A percentile compares a stretch with the other conserved stretches of the same genome.
phyloP scores from a whole-genome alignment of 169 alveolate genomes.

The Plasmodium gallinaceum region DNA sequence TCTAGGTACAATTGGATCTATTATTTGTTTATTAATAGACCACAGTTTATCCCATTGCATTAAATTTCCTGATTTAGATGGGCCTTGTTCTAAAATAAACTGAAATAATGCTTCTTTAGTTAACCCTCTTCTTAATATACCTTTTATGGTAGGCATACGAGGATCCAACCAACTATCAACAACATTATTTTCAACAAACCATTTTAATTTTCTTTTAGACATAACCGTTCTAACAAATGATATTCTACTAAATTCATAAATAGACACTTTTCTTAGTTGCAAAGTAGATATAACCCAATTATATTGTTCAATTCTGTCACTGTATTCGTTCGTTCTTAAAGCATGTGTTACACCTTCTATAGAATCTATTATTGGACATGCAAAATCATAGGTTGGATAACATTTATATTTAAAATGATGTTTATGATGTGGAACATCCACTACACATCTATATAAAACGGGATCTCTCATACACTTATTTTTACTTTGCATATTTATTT shows the following conservation, averaged over 20 bases:
- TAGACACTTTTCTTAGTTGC: conserved; percentile 91
- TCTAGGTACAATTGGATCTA: conserved; percentile 96
- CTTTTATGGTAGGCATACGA: conserved; percentile 98
- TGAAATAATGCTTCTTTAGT: conserved; percentile 97
- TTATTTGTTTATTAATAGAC: conserved; percentile 96
- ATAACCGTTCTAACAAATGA: conserved; percentile 95
- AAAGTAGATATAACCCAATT: conserved; percentile 94
- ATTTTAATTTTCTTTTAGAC: conserved; percentile 96
- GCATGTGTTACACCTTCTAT: conserved; percentile 99
- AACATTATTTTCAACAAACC: conserved; percentile 94
- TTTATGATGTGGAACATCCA: conserved; percentile 94
- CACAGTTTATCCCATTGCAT: conserved; percentile 99
- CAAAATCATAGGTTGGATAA: conserved; percentile 99
- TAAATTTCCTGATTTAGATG: conserved; percentile 95
- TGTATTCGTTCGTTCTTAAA: conserved; percentile 97
- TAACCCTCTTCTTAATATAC: conserved; percentile 98
- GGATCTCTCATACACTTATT: conserved; percentile 99
- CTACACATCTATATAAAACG: conserved; percentile 95
- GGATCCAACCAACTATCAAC: conserved; percentile 99
- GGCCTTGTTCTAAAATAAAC: conserved; percentile 97
- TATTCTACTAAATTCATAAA: conserved; percentile 96
- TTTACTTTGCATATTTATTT: conserved; percentile 94
- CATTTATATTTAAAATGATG: conserved; percentile 95
- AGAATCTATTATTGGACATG: conserved; percentile 98
- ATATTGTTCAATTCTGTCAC: conserved; percentile 96